These are phyloP conservation scores for Oidiodendron maius DNA, from an alignment of 495 filamentous ascomycete species.

Conservation along the genomic window DNA sequence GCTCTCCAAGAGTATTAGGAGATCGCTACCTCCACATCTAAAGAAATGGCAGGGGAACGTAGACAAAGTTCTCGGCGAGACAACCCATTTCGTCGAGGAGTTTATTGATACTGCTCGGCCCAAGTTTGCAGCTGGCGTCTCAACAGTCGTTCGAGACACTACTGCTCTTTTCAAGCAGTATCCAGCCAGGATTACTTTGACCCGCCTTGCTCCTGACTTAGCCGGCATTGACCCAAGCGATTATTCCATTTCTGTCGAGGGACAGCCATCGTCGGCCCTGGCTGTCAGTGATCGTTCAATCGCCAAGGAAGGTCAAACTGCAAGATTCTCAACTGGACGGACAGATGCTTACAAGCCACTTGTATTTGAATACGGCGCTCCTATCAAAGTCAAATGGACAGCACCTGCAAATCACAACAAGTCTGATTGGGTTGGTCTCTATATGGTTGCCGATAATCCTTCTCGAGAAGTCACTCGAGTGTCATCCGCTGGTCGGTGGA, in stretches of 20 bases:
- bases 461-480: slow-evolving; percentile 78
- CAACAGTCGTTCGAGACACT: slow-evolving; percentile 81
- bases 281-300: slow-evolving; percentile 35
- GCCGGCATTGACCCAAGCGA: slow-evolving; percentile 79
- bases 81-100: slow-evolving; percentile 83
- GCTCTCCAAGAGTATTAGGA: slow-evolving; percentile 81
- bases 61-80: slow-evolving; percentile 79
- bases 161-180: slow-evolving; percentile 83
- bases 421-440: slow-evolving; percentile 93
- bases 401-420: slow-evolving; percentile 88
- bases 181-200: slow-evolving; percentile 82
- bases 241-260: slow-evolving; percentile 72
- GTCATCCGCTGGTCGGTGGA: slow-evolving; percentile 84
- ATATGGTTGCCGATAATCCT: slow-evolving; percentile 88
- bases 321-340: slow-evolving; percentile 35
- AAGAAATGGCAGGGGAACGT: slow-evolving; percentile 71
- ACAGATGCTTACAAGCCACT: slow-evolving; percentile 60
- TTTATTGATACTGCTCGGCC: slow-evolving; percentile 83
- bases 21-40: slow-evolving; percentile 76
- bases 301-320: slow-evolving; percentile 20
- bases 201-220: slow-evolving; percentile 71
- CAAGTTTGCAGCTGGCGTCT: slow-evolving; percentile 80
- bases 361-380: slow-evolving; percentile 82
- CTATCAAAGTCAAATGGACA: slow-evolving; percentile 87
- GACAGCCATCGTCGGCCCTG: slow-evolving; percentile 46